These are phyloP conservation scores for Suillus bovinus DNA, from an alignment of 768 basidiomycete species.

Conservation along the genomic window DNA sequence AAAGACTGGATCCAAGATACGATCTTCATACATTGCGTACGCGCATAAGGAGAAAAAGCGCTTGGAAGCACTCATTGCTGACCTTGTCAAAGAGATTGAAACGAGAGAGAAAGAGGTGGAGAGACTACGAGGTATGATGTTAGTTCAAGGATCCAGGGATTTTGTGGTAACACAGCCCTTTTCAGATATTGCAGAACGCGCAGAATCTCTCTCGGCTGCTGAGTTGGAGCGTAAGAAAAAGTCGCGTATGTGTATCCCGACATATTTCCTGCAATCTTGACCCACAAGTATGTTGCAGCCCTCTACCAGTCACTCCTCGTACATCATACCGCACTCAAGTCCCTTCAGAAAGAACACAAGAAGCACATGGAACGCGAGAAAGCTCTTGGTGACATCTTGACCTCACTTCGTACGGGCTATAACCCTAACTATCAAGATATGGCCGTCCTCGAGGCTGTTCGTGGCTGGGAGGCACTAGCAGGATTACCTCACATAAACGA, in stretches of 20 bases:
- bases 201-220: conserved; percentile 77
- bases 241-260: conserved; percentile 62
- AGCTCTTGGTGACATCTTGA: conserved; percentile 80
- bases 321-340: conserved; percentile 75
- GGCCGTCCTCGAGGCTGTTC: conserved; percentile 95
- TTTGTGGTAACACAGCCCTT: conserved; percentile 1
- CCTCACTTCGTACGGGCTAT: conserved; percentile 78
- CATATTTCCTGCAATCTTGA: conserved; percentile 3
- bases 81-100: conserved; percentile 57
- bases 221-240: conserved; percentile 83
- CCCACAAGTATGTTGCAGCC: conserved; percentile 45
- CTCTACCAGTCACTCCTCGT: conserved; percentile 73
- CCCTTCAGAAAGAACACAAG: conserved; percentile 71
- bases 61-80: conserved; percentile 62
- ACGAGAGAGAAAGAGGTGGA: conserved; percentile 70
- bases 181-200: conserved; percentile 73
- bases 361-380: conserved; percentile 75
- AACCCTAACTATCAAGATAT: conserved; percentile 99
- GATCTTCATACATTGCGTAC: conserved; percentile 82
- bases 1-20: conserved; percentile 90
- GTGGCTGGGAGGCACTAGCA: conserved; percentile 84
- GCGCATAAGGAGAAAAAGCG: conserved; percentile 90
- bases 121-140: conserved; percentile 65
- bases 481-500: conserved; percentile 73
- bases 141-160: not conserved